Evolutionary conservation across 73 alveolate species (phyloP).

Genomic region (Breviolum minutum): DNA sequence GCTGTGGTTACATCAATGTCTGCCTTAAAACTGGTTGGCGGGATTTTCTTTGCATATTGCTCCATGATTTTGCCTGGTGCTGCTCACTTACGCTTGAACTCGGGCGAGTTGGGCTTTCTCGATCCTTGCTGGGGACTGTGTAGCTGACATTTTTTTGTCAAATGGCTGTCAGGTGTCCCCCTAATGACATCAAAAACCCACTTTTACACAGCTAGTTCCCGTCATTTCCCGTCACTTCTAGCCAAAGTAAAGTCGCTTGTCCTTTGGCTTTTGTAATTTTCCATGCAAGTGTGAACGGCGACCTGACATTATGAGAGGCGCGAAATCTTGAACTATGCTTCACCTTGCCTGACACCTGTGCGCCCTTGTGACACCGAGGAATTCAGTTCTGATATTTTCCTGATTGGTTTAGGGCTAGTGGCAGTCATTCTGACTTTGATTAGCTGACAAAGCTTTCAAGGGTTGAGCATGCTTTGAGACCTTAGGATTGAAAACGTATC

Average conservation of each 20-base stretch:
- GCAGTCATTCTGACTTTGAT: not conserved
- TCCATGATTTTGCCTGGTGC: conserved; percentile 35
- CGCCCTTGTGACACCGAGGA: not conserved
- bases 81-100: conserved; percentile 19
- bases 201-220: too few relatives aligned
- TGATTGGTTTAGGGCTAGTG: conserved; percentile 17
- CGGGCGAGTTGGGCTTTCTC: conserved; percentile 14
- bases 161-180: too few relatives aligned
- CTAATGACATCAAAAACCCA: too few relatives aligned
- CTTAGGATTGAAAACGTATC: not conserved
- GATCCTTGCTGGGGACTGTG: not conserved
- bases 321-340: too few relatives aligned
- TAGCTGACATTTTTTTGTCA: too few relatives aligned
- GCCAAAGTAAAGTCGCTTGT: too few relatives aligned
- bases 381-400: conserved; percentile 2
- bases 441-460: not conserved
- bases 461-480: not conserved
- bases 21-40: conserved; percentile 18
- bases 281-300: too few relatives aligned
- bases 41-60: conserved; percentile 24
- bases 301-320: too few relatives aligned
- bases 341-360: not conserved
- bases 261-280: too few relatives aligned
- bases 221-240: too few relatives aligned
- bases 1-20: conserved; percentile 4